Base-by-base conservation (phyloP, 176 grass and related monocot genomes). In the Echinochloa phyllopogon region DNA sequence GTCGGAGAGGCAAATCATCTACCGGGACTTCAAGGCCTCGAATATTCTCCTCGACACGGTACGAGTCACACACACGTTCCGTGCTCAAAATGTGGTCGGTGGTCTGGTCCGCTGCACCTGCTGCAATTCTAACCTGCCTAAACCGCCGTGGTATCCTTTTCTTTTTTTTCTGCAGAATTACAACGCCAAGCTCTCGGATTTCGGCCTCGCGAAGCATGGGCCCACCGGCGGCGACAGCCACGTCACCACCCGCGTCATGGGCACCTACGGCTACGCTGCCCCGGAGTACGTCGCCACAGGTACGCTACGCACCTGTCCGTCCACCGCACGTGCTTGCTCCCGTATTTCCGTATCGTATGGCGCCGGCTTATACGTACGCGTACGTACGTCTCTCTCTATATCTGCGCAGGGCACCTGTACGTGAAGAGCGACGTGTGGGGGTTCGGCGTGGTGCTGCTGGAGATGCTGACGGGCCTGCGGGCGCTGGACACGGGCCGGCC, bases 381-480 rank as follows among this genome's bases (percentile, higher is more conserved):
- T 15, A 24, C 9, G 4, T 49, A 14, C 25, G 9, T 55, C 18
- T 11, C 0, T 18, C 16, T n/a, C n/a, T n/a, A n/a, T n/a, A n/a
- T n/a, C n/a, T n/a, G n/a, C 17, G n/a, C 86, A 93, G 92, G 94
- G 14, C 94, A 89, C 89, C 80, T 96, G 55, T 96, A 96, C 57
- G 82, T 96, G 59, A 93, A 93, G 83, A 96, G 94, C 73, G 94
- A 96, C 64, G 94, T 96, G 36, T 96, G 89, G 58, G 91, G 94
- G 3, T 96, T 93, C 49, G 94, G 94, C 82, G 94, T 96, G 36
- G 91, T 96, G 78, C 88, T 96, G 4, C 88, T 96, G 41, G 94
- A 96, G 82, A 82, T 93, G 27, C 69, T 96, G 6, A 91, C 88
- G 7, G 91, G 94, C 17, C 73, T 91, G 42, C 88, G 88, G 16